Evolutionary conservation across 306 rosid species (phyloP).

Genomic region (Prunus fruticosa): DNA sequence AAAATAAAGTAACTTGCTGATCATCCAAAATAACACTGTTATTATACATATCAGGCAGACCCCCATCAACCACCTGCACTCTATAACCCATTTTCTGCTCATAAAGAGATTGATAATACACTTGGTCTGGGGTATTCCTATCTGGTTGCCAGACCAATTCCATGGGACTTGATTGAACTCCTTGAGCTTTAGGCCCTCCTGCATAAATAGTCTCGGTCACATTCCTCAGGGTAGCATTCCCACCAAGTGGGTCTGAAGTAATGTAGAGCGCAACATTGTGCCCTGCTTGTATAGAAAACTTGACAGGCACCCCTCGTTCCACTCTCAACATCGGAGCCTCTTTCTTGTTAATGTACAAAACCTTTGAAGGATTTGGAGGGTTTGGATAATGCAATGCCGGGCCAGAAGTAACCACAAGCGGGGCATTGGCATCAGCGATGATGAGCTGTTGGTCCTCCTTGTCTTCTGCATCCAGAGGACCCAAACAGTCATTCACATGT

Average conservation of each 20-base stretch:
- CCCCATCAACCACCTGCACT: conserved; percentile 93
- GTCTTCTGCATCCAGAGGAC: conserved; percentile 76
- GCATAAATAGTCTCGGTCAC: conserved; percentile 70
- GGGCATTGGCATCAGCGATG: conserved; percentile 68
- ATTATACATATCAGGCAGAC: conserved; percentile 87
- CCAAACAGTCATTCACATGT: conserved; percentile 63
- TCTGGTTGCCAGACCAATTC: conserved; percentile 78
- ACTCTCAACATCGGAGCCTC: conserved; percentile 87
- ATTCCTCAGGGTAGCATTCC: conserved; percentile 82
- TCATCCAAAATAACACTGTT: conserved; percentile 89
- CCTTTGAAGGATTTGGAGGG: conserved; percentile 81
- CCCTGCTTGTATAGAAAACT: conserved; percentile 82
- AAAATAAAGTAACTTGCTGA: conserved; percentile 87
- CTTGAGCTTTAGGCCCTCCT: conserved; percentile 78
- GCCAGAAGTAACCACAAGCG: conserved; percentile 57
- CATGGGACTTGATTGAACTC: conserved; percentile 82
- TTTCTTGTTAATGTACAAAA: conserved; percentile 81
- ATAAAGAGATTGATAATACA: conserved; percentile 72
- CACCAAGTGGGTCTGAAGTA: conserved; percentile 82
- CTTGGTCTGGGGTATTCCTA: conserved; percentile 74
- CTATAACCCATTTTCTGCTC: conserved; percentile 90
- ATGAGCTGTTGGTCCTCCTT: conserved; percentile 87
- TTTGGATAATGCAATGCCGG: conserved; percentile 67
- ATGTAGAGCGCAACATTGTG: conserved; percentile 79
- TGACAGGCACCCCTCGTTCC: conserved; percentile 86